Evolutionary conservation across 257 asterid genomes (phyloP), one percentile per base, ranked within the genome.

Genomic region (Echites panduratus): DNA sequence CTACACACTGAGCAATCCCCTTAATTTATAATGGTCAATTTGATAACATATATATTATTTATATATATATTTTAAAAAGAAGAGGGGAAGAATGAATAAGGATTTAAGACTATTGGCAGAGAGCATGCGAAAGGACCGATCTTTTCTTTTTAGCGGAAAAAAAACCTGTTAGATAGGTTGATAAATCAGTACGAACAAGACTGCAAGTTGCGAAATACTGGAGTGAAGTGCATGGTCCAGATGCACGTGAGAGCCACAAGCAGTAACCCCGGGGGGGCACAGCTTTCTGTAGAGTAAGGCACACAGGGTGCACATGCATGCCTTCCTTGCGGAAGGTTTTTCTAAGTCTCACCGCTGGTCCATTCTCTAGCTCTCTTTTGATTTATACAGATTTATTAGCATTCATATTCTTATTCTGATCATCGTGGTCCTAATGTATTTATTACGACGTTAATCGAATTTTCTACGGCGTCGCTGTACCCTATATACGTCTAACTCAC

Each of bases 231-330:
- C n/a, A 66, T 70, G 82, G 82, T 70, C 82, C 77, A 80, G 78
- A 50, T 58, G 38, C 84, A 80, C 78, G 81, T 76, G 80, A 80
- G 70, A 52, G 67, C 20, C 73, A 65, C 65, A 11, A 52, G 78
- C 57, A 20, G 49, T 50, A 32, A 24, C 64, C 57, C 73, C n/a
- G n/a, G n/a, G 73, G 9, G 47, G 75, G 75, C 56, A 56, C 75
- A 62, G 76, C 73, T 79, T 74, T 73, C 78, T 45, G 47, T 22
- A 58, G 41, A 38, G 54, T 32, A 59, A 27, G 77, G 75, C 32
- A 74, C 70, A 32, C 70, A 57, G 24, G 75, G 62, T 50, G 78
- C 73, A 73, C 78, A 78, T 73, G 69, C 71, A 32, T 32, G 38
- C 38, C 38, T 32, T 32, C 57, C 76, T 66, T 41, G 48, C 17